These are phyloP conservation scores for Porphyrellus cyaneotinctus DNA, from an alignment of 768 basidiomycete species.

Conservation along the genomic window DNA sequence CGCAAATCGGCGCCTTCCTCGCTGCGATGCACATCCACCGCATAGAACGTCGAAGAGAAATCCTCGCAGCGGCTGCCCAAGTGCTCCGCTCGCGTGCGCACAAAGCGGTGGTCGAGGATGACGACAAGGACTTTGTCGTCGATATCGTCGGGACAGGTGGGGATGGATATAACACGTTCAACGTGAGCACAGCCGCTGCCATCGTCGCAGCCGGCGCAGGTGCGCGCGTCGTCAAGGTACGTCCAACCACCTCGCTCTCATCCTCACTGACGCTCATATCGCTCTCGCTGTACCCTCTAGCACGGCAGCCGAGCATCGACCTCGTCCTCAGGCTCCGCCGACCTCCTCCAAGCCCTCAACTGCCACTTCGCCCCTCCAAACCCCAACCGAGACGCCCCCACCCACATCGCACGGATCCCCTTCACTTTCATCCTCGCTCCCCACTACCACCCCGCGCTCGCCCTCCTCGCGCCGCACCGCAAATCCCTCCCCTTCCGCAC, in stretches of 20 bases:
- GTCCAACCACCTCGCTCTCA: neutral
- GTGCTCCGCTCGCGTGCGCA: constrained; percentile 33
- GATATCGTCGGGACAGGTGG: constrained; percentile 52
- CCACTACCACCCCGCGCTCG: constrained; percentile 87
- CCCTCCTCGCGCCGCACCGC: constrained; percentile 77
- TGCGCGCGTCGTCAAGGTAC: constrained; percentile 86
- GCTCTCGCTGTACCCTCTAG: constrained; percentile 37
- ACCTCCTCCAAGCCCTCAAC: constrained; percentile 80
- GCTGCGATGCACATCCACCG: constrained; percentile 79
- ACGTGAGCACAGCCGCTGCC: constrained; percentile 92
- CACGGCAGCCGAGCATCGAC: constrained; percentile 91
- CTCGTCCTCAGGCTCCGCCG: constrained; percentile 91
- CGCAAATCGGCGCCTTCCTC: constrained; percentile 87
- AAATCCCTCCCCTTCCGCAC: constrained; percentile 90
- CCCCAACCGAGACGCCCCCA: constrained; percentile 25
- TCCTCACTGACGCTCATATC: neutral
- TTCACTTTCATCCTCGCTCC: constrained; percentile 94
- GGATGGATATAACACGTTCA: constrained; percentile 94
- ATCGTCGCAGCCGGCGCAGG: constrained; percentile 95
- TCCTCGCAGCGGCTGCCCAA: constrained; percentile 74
- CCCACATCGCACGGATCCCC: constrained; percentile 58
- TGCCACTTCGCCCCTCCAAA: constrained; percentile 70
- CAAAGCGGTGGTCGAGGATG: constrained; percentile 15
- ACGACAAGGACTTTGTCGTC: constrained; percentile 67
- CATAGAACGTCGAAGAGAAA: constrained; percentile 70